A percentile compares a stretch with the other conserved stretches of the same genome.
Conservation (phyloP, 768 basidiomycete genomes). For the Amanita thiersii region DNA sequence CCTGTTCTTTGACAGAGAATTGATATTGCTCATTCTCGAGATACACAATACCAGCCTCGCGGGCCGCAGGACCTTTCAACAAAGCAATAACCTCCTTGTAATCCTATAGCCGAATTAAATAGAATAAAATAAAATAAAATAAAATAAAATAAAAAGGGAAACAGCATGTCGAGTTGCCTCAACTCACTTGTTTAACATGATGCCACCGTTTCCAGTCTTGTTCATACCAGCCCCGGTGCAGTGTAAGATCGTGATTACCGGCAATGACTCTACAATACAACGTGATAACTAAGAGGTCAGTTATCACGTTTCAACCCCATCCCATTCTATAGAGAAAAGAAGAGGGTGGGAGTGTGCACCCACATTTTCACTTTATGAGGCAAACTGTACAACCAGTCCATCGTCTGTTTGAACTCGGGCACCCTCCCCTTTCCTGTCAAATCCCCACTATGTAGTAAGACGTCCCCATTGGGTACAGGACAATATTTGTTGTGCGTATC, state of each 20-base stretch:
- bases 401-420: constrained; percentile 36
- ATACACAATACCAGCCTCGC: constrained; percentile 41
- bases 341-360: constrained; percentile 15
- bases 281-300: neutral
- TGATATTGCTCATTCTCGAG: constrained; percentile 40
- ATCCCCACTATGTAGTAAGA: constrained; percentile 61
- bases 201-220: constrained; percentile 21
- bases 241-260: constrained; percentile 60
- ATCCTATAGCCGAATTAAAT: constrained; percentile 9
- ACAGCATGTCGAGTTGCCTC: neutral
- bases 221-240: constrained; percentile 35
- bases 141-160: neutral
- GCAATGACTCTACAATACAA: constrained; percentile 43
- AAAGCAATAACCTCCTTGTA: constrained; percentile 21
- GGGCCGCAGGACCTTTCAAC: constrained; percentile 25
- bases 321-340: neutral
- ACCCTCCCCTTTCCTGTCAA: constrained; percentile 43
- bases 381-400: constrained; percentile 49
- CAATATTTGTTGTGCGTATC: constrained; percentile 45
- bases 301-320: neutral
- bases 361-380: constrained; percentile 56
- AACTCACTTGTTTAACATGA: constrained; percentile 21
- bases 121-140: neutral
- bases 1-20: constrained; percentile 26
- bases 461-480: constrained; percentile 50